phyloP scores from a whole-genome alignment of 176 grass and related monocot genomes.

The Poa pratensis region DNA sequence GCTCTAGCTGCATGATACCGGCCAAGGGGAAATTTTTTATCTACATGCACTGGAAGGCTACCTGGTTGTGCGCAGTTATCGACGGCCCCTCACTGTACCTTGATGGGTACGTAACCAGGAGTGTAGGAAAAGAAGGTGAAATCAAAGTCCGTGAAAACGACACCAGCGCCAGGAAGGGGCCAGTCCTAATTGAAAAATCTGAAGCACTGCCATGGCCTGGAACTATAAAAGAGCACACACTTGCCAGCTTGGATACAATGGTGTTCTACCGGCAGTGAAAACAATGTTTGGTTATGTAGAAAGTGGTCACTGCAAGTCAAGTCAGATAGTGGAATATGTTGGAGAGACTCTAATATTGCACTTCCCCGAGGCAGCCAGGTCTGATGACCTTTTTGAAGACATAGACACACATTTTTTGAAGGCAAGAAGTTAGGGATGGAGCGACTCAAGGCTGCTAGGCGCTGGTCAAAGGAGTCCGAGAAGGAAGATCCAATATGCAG shows the following conservation, averaged over 20 bases:
- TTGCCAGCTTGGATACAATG: not conserved
- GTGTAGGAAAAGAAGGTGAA: not conserved
- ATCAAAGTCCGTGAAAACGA: not conserved
- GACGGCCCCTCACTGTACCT: not conserved
- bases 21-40: not conserved
- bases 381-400: not conserved
- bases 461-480: not conserved
- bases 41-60: not conserved
- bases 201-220: not conserved
- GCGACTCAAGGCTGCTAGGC: not conserved
- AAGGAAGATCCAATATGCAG: not conserved
- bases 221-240: not conserved
- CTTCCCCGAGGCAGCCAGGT: not conserved
- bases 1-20: not conserved
- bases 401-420: not conserved
- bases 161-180: not conserved
- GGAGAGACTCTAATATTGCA: not conserved
- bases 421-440: not conserved
- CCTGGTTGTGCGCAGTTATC: not conserved
- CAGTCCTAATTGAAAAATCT: not conserved
- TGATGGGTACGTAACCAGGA: not conserved
- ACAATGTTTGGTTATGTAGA: not conserved
- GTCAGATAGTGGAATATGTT: not conserved
- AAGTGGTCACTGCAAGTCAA: not conserved
- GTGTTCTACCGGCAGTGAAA: not conserved